Evolutionary conservation across 176 grass and related monocot genomes (phyloP), one percentile per base, ranked within the genome.

Genomic region (Hordeum vulgare): DNA sequence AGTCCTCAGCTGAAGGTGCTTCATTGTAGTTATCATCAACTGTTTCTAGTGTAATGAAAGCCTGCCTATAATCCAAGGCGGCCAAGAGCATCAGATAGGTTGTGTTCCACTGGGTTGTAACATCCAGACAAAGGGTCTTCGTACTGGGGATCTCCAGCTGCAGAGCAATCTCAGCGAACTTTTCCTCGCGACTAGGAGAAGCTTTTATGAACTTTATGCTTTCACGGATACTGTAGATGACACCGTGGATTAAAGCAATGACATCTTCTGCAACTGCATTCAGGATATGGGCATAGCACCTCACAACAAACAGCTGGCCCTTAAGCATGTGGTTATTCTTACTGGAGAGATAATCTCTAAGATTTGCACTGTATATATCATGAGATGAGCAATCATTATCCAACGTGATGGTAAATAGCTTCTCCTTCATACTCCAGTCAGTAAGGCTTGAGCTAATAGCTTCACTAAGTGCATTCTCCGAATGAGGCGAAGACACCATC

Each of bases 401-500:
- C 21, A 90, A 71, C 15, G 91, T 93, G 61, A 93, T 90, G 68
- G 91, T 93, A 71, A 93, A 93, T 75, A 93, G 76, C 63, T 83
- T 88, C 15, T 86, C 84, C 80, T 93, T 93, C 91, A 93, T 84
- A 59, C 78, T 76, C 90, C 91, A 93, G 49, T 89, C 90, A 3
- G 77, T 81, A 70, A 92, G 90, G 76, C 90, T 87, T 61, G 79
- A 26, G 27, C 87, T 82, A 23, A 92, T 92, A 64, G 87, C 90
- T 86, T 92, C 90, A 58, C 90, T 90, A 62, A 92, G 87, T 34
- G 90, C 90, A 84, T 90, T 92, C 75, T 92, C 87, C 4, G 90
- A 92, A 86, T 92, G 84, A 84, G 90, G 87, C 21, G 90, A 92
- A 78, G 90, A 92, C 24, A 92, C 90, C 90, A 92, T 89, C 90